Conservation (phyloP, 768 basidiomycete genomes). For the Sutorius australiensis region DNA sequence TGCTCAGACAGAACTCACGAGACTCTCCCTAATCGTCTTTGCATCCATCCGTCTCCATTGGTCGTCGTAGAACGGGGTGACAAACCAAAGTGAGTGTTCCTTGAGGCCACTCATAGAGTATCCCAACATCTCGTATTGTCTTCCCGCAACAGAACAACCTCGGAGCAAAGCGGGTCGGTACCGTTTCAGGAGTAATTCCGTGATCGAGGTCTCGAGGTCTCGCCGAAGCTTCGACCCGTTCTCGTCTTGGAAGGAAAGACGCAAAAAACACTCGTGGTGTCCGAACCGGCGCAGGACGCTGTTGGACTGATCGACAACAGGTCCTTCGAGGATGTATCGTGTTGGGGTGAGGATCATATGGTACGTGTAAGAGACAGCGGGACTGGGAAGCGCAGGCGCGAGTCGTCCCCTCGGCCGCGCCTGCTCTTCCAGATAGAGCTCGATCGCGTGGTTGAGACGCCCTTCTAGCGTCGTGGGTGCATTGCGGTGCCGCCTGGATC, state of each 20-base stretch:
- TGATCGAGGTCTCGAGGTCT: slow-evolving; percentile 31
- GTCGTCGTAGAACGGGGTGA: slow-evolving; percentile 37
- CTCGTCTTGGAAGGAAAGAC: slow-evolving; percentile 49
- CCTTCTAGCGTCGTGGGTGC: slow-evolving; percentile 9
- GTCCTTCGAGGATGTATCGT: slow-evolving; percentile 37
- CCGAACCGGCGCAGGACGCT: slow-evolving; percentile 36
- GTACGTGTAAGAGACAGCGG: slow-evolving; percentile 31
- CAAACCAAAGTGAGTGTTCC: slow-evolving; percentile 48
- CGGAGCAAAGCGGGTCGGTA: slow-evolving; percentile 33
- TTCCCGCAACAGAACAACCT: slow-evolving; percentile 41
- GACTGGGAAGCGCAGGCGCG: slow-evolving; percentile 15
- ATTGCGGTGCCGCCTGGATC: background rate
- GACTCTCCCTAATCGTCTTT: slow-evolving; percentile 27
- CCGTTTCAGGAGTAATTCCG: slow-evolving; percentile 30
- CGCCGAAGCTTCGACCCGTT: slow-evolving; percentile 36
- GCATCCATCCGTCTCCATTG: slow-evolving; percentile 25
- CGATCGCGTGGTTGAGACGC: slow-evolving; percentile 14
- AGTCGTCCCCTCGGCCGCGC: slow-evolving; percentile 24
- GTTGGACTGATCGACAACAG: slow-evolving; percentile 37
- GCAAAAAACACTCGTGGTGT: slow-evolving; percentile 42
- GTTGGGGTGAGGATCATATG: slow-evolving; percentile 41
- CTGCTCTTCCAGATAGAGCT: slow-evolving; percentile 23
- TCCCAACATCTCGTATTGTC: slow-evolving; percentile 44
- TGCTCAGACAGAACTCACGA: slow-evolving; percentile 24
- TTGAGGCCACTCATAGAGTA: slow-evolving; percentile 53